Percentiles rank a stretch among this genome's conserved stretches.
phyloP scores from a whole-genome alignment of 2,329 filamentous ascomycete genomes.

The Penicillium sp. region DNA sequence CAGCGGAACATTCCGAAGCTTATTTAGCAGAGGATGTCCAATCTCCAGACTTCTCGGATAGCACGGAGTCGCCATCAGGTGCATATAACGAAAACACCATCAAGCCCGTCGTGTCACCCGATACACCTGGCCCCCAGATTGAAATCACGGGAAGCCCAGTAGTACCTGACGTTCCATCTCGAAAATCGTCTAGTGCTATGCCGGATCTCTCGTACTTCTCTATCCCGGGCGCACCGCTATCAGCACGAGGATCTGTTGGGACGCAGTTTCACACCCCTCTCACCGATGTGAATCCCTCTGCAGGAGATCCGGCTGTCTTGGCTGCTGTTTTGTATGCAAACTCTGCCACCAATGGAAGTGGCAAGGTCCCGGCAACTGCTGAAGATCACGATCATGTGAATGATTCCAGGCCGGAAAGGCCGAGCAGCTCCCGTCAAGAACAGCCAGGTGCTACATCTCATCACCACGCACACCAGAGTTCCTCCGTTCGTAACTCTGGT shows the following conservation, averaged over 20 bases:
- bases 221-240: conserved; percentile 19
- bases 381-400: conserved; percentile 10
- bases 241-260: conserved; percentile 13
- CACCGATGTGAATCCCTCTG: conserved; percentile 15
- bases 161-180: conserved; percentile 22
- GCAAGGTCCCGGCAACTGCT: conserved; percentile 10
- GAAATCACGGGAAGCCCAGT: conserved; percentile 34
- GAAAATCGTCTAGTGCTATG: conserved; percentile 34
- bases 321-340: conserved; percentile 32
- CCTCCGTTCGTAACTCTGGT: conserved; percentile 35
- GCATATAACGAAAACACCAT: conserved; percentile 35
- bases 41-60: conserved; percentile 13
- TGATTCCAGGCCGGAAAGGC: conserved; percentile 24
- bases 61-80: conserved; percentile 12
- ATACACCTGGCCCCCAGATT: conserved; percentile 36
- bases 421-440: conserved; percentile 32
- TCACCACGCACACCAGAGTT: conserved; percentile 35
- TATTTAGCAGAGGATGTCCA: conserved; percentile 22
- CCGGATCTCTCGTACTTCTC: conserved; percentile 29
- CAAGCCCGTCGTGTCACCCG: conserved; percentile 35
- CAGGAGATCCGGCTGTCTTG: conserved; percentile 28
- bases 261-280: conserved; percentile 17
- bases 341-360: conserved; percentile 12
- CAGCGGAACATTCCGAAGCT: neutral
- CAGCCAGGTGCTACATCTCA: conserved; percentile 12